Conservation (phyloP, 768 basidiomycete species). For the Cytidiella melzeri region DNA sequence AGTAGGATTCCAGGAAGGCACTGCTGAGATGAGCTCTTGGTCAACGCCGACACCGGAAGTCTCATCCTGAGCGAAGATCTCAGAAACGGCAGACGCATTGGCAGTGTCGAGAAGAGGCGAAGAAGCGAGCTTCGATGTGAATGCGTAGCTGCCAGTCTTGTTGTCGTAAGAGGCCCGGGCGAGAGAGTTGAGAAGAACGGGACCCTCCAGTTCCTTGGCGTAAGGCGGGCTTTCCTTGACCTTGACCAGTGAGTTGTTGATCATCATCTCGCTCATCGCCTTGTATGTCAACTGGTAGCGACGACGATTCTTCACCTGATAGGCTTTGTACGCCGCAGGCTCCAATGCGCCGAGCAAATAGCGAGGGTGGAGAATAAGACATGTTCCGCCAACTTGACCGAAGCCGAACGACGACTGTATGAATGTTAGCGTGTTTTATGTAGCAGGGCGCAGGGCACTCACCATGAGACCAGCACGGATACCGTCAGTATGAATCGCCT, state of each 20-base stretch:
- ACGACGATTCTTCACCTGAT: slow-evolving; percentile 58
- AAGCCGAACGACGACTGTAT: slow-evolving; percentile 90
- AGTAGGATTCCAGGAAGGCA: slow-evolving; percentile 82
- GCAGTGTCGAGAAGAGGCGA: slow-evolving; percentile 46
- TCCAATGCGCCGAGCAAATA: slow-evolving; percentile 84
- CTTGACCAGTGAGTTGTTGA: slow-evolving; percentile 85
- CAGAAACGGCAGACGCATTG: slow-evolving; percentile 62
- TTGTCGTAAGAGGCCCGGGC: slow-evolving; percentile 76
- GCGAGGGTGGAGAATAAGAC: slow-evolving; percentile 83
- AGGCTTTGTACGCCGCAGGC: slow-evolving; percentile 70
- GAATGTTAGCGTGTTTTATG: slow-evolving; percentile 2
- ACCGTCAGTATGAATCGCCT: slow-evolving; percentile 90
- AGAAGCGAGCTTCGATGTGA: slow-evolving; percentile 56
- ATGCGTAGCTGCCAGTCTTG: slow-evolving; percentile 85
- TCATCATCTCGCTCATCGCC: slow-evolving; percentile 95
- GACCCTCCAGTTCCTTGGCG: slow-evolving; percentile 74
- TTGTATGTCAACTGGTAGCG: slow-evolving; percentile 76
- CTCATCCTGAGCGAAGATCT: slow-evolving; percentile 41
- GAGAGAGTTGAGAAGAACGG: slow-evolving; percentile 87
- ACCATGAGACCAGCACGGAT: slow-evolving; percentile 86
- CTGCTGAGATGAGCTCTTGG: slow-evolving; percentile 89
- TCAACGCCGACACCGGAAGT: slow-evolving; percentile 82
- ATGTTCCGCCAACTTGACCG: slow-evolving; percentile 96
- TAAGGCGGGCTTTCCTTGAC: slow-evolving; percentile 94
- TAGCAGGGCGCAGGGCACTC: slow-evolving; percentile 21